These are phyloP conservation scores for Rubia balearica DNA, from an alignment of 305 asterid species.

Conservation along the genomic window DNA sequence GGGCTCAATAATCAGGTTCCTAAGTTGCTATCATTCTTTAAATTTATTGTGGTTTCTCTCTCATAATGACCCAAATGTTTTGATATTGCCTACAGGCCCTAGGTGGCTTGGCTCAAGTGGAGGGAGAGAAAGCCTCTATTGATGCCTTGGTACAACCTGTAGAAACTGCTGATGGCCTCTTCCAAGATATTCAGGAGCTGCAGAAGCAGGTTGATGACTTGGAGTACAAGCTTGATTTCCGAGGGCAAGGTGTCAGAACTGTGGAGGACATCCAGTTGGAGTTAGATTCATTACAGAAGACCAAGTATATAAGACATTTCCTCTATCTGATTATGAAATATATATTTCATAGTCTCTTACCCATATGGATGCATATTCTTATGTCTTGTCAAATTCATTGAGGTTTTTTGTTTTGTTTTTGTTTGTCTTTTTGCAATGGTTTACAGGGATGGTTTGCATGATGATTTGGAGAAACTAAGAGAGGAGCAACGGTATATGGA, in stretches of 20 bases:
- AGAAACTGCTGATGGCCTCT: conserved; percentile 73
- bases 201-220: conserved; percentile 62
- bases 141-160: conserved; percentile 75
- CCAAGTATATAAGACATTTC: conserved; percentile 36
- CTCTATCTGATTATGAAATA: conserved; percentile 10
- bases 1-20: conserved; percentile 5
- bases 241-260: conserved; percentile 67
- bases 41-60: background rate
- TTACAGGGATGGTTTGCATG: conserved; percentile 51
- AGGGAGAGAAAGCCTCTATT: conserved; percentile 72
- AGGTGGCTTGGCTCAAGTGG: conserved; percentile 84
- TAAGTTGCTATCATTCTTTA: background rate
- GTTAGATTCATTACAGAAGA: conserved; percentile 50
- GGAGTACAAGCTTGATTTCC: conserved; percentile 72
- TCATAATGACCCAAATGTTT: background rate
- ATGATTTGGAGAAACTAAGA: conserved; percentile 43
- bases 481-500: conserved; percentile 47
- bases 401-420: background rate
- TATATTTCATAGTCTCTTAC: background rate
- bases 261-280: conserved; percentile 57
- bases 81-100: conserved; percentile 45
- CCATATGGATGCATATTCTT: background rate
- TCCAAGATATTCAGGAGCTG: conserved; percentile 65
- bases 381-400: background rate
- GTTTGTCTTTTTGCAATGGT: conserved; percentile 21